Evolutionary conservation across 148 eudicot genomes (phyloP).

Genomic region (Rhododendron ovatum): DNA sequence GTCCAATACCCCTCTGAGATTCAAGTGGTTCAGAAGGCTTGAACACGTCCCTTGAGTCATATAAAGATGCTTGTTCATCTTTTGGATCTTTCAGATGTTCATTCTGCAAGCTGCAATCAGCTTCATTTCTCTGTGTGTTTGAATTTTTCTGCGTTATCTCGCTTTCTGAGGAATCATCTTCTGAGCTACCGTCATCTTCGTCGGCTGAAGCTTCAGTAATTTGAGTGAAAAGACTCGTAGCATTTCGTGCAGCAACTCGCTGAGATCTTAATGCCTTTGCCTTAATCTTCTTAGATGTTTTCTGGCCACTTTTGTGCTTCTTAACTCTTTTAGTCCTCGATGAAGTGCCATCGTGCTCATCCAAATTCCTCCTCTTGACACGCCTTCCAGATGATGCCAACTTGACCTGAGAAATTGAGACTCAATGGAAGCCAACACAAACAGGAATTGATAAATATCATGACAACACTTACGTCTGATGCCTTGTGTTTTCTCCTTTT

Average conservation of each 20-base stretch:
- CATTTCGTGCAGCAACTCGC: conserved; percentile 72
- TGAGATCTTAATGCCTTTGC: conserved; percentile 64
- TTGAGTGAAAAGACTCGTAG: conserved; percentile 35
- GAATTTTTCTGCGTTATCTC: conserved; percentile 41
- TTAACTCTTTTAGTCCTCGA: conserved; percentile 41
- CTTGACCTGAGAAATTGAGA: conserved; percentile 44
- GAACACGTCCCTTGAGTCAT: conserved; percentile 23
- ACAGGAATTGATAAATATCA: not conserved
- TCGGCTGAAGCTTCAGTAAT: conserved; percentile 45
- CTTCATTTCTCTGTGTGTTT: conserved; percentile 24
- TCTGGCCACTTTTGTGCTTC: conserved; percentile 32
- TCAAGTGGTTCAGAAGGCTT: conserved; percentile 30
- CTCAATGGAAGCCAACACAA: conserved; percentile 13
- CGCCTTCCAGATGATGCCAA: conserved; percentile 59
- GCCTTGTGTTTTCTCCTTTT: conserved; percentile 56
- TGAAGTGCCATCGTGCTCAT: conserved; percentile 44
- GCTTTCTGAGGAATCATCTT: conserved; percentile 51
- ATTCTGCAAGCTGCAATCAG: conserved; percentile 18
- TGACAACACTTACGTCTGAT: conserved; percentile 40
- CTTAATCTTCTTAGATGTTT: conserved; percentile 38
- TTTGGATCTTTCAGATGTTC: conserved; percentile 18
- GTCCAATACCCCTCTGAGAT: conserved; percentile 26
- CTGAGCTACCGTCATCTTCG: conserved; percentile 51
- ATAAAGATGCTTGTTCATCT: conserved; percentile 20
- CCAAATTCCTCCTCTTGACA: conserved; percentile 54